Conservation (phyloP, 345 rosid genomes). For the Lumnitzera racemosa region DNA sequence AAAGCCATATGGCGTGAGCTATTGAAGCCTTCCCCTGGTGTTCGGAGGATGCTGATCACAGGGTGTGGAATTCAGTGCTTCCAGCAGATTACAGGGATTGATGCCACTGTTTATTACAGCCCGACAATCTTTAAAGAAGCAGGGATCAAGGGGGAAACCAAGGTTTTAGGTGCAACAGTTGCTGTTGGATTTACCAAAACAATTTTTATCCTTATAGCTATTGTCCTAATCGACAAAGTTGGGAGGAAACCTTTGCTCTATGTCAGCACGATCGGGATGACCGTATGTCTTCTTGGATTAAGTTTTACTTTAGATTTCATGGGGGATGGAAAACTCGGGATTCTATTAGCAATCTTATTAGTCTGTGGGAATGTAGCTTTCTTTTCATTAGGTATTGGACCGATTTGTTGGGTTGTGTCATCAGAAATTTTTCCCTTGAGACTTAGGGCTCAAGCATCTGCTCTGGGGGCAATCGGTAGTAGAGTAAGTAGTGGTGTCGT, state of each 20-base stretch:
- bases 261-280: slow-evolving; percentile 59
- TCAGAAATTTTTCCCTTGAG: slow-evolving; percentile 59
- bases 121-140: slow-evolving; percentile 55
- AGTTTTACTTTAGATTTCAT: slow-evolving; percentile 27
- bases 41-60: slow-evolving; percentile 39
- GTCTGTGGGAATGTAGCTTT: slow-evolving; percentile 58
- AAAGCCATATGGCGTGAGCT: slow-evolving; percentile 49
- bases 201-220: slow-evolving; percentile 44
- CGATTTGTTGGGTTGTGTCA: slow-evolving; percentile 52
- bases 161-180: slow-evolving; percentile 60
- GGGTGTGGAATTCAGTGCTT: slow-evolving; percentile 63
- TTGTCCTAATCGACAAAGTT: slow-evolving; percentile 42
- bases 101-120: slow-evolving; percentile 62
- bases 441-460: slow-evolving; percentile 61
- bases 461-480: slow-evolving; percentile 49
- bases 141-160: slow-evolving; percentile 29
- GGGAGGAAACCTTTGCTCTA: slow-evolving; percentile 62
- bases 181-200: slow-evolving; percentile 66
- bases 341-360: slow-evolving; percentile 30
- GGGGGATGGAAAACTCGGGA: slow-evolving; percentile 25
- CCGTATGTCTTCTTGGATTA: slow-evolving; percentile 39
- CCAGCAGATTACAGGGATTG: slow-evolving; percentile 65
- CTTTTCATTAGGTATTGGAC: slow-evolving; percentile 63
- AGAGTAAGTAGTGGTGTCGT: slow-evolving; percentile 56
- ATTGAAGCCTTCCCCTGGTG: slow-evolving; percentile 35